Base-by-base conservation (phyloP, 2,329 filamentous ascomycete species). In the Alternaria tenuissima region DNA sequence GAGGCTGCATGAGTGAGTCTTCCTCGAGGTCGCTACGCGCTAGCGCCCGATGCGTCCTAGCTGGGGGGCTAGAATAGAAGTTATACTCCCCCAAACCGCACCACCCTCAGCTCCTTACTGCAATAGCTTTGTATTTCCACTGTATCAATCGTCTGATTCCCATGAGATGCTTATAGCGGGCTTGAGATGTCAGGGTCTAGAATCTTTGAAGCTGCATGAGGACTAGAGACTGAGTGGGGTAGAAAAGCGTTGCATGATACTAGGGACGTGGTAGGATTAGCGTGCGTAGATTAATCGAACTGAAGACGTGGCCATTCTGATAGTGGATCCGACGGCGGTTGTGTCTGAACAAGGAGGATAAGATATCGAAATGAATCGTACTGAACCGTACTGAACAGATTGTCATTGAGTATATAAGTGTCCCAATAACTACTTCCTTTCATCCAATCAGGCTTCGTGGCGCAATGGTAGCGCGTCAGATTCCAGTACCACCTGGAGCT, bases 401-500 rank as follows among this genome's bases (percentile, higher is more conserved):
- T 1, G 2, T 2, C 26, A 2, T 3, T 7, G n/a, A 42, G 34
- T 44, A 54, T 48, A 61, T 57, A 53, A 9, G 12, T 8, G 1
- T 6, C n/a, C 20, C 4, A 9, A 12, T 11, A 42, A 16, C 0
- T 0, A 6, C 36, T 8, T 52, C 24, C 12, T 47, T 61, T 28
- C 56, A 70, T 67, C 59, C 34, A 63, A 67, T 52, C 44, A 64
- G 68, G 67, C 69, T 60, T 59, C 57, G 62, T 71, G 67, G 67
- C 66, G 67, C 69, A 71, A 71, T 70, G 67, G 69, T 71, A 71
- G 69, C 69, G 69, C 69, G 69, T 70, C 67, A 71, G 69, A 71
- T 71, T 71, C 69, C 69, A 70, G 69, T 65, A 55, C n/a, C 14
- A 42, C 32, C 58, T 68, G 63, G 64, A 67, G 57, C 57, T 47